Conservation (phyloP, 768 basidiomycete genomes). For the Boletus speciosus region DNA sequence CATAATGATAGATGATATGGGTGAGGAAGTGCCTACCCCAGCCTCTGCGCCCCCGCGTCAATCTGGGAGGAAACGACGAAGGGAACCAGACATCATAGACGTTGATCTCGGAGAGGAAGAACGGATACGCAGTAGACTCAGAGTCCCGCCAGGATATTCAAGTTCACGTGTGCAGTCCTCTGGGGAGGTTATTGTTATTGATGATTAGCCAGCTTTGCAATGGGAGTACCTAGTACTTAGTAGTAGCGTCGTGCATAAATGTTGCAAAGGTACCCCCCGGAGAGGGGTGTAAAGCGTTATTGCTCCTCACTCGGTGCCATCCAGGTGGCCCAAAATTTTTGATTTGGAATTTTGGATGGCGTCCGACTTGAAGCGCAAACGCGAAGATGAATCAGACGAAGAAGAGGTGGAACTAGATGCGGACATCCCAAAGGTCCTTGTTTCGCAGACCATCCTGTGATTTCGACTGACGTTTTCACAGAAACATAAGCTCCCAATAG, state of each 20-base stretch:
- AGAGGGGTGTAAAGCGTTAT: constrained; percentile 11
- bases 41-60: background rate
- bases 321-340: background rate
- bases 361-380: constrained; percentile 29
- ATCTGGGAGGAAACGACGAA: constrained; percentile 36
- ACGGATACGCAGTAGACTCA: constrained; percentile 20
- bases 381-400: constrained; percentile 8
- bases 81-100: constrained; percentile 27
- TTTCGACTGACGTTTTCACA: constrained; percentile 2
- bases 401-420: background rate
- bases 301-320: background rate
- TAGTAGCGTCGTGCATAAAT: background rate
- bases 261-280: background rate
- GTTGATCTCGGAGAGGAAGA: constrained; percentile 31
- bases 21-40: constrained; percentile 22
- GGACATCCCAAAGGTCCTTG: constrained; percentile 16
- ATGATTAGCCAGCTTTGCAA: constrained; percentile 24
- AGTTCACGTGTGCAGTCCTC: constrained; percentile 16
- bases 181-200: constrained; percentile 47
- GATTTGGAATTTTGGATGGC: constrained; percentile 10
- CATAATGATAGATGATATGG: constrained; percentile 33
- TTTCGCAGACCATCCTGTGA: background rate
- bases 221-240: background rate
- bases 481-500: constrained; percentile 54
- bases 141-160: constrained; percentile 9